These are phyloP conservation scores for Oryza glumipatula DNA, from an alignment of 176 grass and related monocot genomes.

Conservation along the genomic window DNA sequence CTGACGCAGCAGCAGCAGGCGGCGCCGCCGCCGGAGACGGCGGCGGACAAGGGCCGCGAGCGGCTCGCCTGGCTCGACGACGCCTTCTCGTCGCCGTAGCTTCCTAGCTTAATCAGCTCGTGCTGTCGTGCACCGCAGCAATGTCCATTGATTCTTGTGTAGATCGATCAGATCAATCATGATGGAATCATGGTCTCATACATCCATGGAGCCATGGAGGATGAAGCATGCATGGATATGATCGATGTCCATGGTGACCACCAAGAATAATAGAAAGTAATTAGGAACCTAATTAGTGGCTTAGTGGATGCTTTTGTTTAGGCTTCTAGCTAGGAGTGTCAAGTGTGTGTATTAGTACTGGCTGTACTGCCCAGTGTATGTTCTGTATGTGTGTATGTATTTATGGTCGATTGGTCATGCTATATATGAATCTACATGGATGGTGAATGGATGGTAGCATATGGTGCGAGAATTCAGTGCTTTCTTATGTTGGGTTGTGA, in stretches of 20 bases:
- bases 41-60: conserved; percentile 31
- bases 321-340: background rate
- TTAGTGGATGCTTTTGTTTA: background rate
- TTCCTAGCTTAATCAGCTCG: background rate
- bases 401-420: background rate
- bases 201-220: too few species aligned
- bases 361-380: background rate
- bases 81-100: conserved; percentile 74
- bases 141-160: background rate
- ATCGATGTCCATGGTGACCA: background rate
- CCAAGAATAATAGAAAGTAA: background rate
- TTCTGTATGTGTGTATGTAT: background rate
- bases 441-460: background rate
- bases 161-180: background rate
- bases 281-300: background rate
- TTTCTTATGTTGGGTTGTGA: background rate
- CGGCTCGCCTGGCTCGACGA: conserved; percentile 55
- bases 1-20: background rate
- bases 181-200: background rate
- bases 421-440: background rate
- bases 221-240: too few species aligned
- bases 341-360: too few species aligned
- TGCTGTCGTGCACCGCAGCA: background rate
- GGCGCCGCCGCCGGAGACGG: conserved; percentile 14
- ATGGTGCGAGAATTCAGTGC: background rate